Evolutionary conservation across 1,284 basidiomycete species (phyloP).

Genomic region (Amylostereum areolatum): DNA sequence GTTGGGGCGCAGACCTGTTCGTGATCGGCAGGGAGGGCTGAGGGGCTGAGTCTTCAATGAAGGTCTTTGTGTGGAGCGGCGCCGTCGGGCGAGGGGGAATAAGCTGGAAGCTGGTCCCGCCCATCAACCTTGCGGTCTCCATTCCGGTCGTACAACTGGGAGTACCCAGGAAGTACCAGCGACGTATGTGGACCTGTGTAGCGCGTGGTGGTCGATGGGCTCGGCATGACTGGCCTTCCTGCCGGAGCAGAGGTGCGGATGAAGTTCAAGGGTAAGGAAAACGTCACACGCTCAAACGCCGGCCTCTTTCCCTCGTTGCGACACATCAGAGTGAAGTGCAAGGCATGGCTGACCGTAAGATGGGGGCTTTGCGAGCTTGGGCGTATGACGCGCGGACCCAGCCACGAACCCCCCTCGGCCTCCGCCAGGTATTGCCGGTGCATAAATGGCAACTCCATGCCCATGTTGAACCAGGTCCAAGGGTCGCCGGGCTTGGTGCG

Average conservation of each 20-base stretch:
- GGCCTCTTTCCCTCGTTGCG: conserved; percentile 29
- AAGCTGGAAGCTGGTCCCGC: conserved; percentile 59
- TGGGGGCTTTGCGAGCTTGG: conserved; percentile 47
- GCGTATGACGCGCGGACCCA: conserved; percentile 35
- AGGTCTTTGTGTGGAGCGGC: neutral
- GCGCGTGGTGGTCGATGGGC: conserved; percentile 1
- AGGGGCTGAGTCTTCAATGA: too few species aligned
- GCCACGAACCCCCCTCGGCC: conserved; percentile 30
- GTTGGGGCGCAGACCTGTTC: too few species aligned
- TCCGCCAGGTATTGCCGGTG: conserved; percentile 18
- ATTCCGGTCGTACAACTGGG: conserved; percentile 65
- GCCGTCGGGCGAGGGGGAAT: conserved; percentile 29
- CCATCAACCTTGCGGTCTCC: conserved; percentile 68
- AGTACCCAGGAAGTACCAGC: conserved; percentile 58
- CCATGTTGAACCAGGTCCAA: conserved; percentile 55
- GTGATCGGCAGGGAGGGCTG: too few species aligned
- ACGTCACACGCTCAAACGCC: conserved; percentile 29
- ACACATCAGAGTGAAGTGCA: conserved; percentile 46
- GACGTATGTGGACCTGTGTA: neutral
- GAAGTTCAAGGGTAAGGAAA: conserved; percentile 52
- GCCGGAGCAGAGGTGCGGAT: conserved; percentile 24
- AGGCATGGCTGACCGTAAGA: conserved; percentile 49
- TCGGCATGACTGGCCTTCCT: conserved; percentile 9
- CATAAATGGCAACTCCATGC: conserved; percentile 45
- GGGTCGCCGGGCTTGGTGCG: conserved; percentile 24